Evolutionary conservation across 2,329 filamentous ascomycete genomes (phyloP).

Genomic region (Fusarium luffae): DNA sequence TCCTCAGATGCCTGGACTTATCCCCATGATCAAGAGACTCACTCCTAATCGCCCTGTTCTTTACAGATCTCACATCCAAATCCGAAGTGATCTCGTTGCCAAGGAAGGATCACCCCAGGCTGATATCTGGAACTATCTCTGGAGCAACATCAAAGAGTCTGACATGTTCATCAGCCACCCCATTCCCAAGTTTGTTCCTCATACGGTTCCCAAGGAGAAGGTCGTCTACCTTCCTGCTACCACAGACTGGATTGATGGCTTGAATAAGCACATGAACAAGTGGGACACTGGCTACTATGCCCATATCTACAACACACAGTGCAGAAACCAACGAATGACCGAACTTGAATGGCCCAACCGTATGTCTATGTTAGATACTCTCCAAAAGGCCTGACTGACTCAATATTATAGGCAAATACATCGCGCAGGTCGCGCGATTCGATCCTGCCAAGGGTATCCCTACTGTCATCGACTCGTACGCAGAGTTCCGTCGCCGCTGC

Average conservation of each 20-base stretch:
- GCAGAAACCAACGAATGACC: slow-evolving; percentile 67
- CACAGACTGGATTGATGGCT: slow-evolving; percentile 84
- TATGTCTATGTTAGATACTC: slow-evolving; percentile 25
- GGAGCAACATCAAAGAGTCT: slow-evolving; percentile 74
- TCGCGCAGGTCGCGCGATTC: slow-evolving; percentile 83
- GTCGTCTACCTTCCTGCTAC: slow-evolving; percentile 83
- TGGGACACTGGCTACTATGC: slow-evolving; percentile 81
- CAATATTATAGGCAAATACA: slow-evolving; percentile 68
- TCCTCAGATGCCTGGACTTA: slow-evolving; percentile 84
- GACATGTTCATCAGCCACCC: slow-evolving; percentile 88
- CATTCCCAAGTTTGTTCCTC: slow-evolving; percentile 78
- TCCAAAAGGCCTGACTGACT: not conserved
- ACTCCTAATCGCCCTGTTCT: slow-evolving; percentile 81
- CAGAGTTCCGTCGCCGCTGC: slow-evolving; percentile 73
- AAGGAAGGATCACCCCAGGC: slow-evolving; percentile 72
- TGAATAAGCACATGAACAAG: slow-evolving; percentile 78
- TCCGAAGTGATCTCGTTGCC: slow-evolving; percentile 77
- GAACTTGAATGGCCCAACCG: slow-evolving; percentile 65
- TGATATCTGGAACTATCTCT: slow-evolving; percentile 80
- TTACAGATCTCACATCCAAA: slow-evolving; percentile 86
- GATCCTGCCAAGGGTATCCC: slow-evolving; percentile 86
- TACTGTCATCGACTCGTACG: slow-evolving; percentile 80
- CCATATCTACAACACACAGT: slow-evolving; percentile 75
- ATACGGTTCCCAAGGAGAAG: slow-evolving; percentile 71
- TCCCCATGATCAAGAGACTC: slow-evolving; percentile 76